Evolutionary conservation across 805 yeast genomes (phyloP).

Genomic region (Yarrowia alimentaria): DNA sequence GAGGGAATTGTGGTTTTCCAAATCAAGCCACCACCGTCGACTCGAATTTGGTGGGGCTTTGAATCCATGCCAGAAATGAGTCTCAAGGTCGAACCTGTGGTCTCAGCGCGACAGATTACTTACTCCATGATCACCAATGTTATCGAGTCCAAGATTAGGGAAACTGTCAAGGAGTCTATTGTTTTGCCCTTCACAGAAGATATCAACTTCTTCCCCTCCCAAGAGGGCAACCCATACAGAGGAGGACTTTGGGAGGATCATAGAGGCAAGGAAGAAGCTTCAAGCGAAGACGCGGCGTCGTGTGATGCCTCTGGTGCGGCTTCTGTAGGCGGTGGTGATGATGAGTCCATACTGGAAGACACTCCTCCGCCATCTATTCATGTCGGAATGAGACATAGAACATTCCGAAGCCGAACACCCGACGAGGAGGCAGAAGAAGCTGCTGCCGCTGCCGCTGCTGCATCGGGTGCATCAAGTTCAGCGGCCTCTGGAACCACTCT

Average conservation of each 20-base stretch:
- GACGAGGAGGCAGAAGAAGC: constrained; percentile 6
- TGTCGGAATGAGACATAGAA: constrained; percentile 17
- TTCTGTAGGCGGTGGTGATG: too few relatives aligned
- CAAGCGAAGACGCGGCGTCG: too few relatives aligned
- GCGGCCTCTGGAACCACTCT: neutral
- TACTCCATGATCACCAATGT: constrained; percentile 76
- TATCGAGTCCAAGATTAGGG: constrained; percentile 74
- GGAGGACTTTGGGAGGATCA: constrained; percentile 89
- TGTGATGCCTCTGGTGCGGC: too few relatives aligned
- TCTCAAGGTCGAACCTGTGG: constrained; percentile 82
- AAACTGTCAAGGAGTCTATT: constrained; percentile 71
- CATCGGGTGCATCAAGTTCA: neutral
- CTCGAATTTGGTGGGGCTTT: constrained; percentile 87
- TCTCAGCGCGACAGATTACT: constrained; percentile 76
- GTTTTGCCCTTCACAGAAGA: constrained; percentile 92
- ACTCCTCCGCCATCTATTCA: constrained; percentile 26
- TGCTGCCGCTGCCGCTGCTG: neutral
- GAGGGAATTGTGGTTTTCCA: constrained; percentile 70
- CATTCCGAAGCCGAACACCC: constrained; percentile 28
- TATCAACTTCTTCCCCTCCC: constrained; percentile 64
- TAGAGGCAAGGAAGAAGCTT: constrained; percentile 28
- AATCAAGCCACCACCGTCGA: constrained; percentile 87
- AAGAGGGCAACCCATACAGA: constrained; percentile 62
- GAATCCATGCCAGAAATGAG: constrained; percentile 73
- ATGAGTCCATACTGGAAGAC: neutral